Evolutionary conservation across 306 rosid species (phyloP), one percentile per base, ranked within the genome.

Genomic region (Alnus rubra): DNA sequence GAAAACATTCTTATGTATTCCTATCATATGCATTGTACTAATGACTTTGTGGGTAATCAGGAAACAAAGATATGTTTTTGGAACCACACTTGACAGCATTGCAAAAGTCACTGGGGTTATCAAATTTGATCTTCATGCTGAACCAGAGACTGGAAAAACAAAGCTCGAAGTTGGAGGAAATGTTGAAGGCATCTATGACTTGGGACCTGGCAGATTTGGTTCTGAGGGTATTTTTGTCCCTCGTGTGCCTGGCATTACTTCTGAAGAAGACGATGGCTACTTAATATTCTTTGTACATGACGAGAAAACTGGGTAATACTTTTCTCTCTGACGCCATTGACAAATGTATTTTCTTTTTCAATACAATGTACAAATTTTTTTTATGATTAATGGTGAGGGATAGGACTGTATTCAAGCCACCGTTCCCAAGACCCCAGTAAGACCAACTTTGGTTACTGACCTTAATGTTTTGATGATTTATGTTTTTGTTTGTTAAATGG

Each of bases 191-290:
- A 76, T 91, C 49, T 91, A 87, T 74, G 97, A 92, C 76, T 84
- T 95, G 79, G 98, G 98, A 80, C 92, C 86, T 37, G 91, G 88
- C 18, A 88, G 84, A 81, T 95, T 83, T 79, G 97, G 98, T 63
- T 95, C 97, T 12, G 98, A 95, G 78, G 97, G 96, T 77, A 16
- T 95, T 76, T 95, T 82, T 88, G 95, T 92, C 65, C 98, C 97
- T 1, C 87, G 90, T 9, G 77, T 85, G 48, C 92, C 95, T 11
- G 97, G 94, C 49, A 80, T 76, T 10, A 47, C 86, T 71, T 87
- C 98, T n/a, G 90, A 86, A 87, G 98, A 95, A 91, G 98, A 95
- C 82, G 97, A 92, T 83, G 98, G 98, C 80, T 92, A 88, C 89
- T 85, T 92, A 74, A 90, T 95, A 73, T 81, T 86, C 78, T 95